phyloP scores from a whole-genome alignment of 345 rosid species.

The Populus davidiana region DNA sequence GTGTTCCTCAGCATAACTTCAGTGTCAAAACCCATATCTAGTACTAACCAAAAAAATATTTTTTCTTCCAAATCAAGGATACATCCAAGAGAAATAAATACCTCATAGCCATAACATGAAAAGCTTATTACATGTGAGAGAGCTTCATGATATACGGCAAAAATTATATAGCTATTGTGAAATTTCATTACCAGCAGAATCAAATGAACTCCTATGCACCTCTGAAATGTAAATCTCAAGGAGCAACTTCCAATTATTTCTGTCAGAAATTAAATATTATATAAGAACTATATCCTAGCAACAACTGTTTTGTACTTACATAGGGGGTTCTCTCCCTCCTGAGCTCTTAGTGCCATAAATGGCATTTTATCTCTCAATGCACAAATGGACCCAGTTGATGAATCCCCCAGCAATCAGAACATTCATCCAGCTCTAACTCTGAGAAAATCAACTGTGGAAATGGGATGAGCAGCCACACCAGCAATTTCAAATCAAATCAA shows the following conservation, averaged over 20 bases:
- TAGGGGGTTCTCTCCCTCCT: conserved; percentile 30
- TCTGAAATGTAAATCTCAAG: conserved; percentile 31
- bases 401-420: conserved; percentile 32
- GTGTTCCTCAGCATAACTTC: neutral
- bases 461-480: conserved; percentile 27
- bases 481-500: conserved; percentile 33
- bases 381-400: conserved; percentile 35
- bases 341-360: conserved; percentile 35
- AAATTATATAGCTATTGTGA: conserved; percentile 15
- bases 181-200: conserved; percentile 18
- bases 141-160: conserved; percentile 4
- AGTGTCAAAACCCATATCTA: neutral
- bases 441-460: conserved; percentile 28
- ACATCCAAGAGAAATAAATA: conserved; percentile 3
- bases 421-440: conserved; percentile 20
- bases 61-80: neutral
- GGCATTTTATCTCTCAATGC: conserved; percentile 35
- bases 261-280: conserved; percentile 28
- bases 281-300: conserved; percentile 28
- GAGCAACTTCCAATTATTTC: conserved; percentile 40
- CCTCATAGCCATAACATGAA: conserved; percentile 1
- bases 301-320: conserved; percentile 51
- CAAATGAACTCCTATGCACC: conserved; percentile 27
- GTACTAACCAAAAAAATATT: neutral
- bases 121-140: neutral